Evolutionary conservation across 495 filamentous ascomycete genomes (phyloP), one percentile per base, ranked within the genome.

Genomic region (Aspergillus avenaceus): DNA sequence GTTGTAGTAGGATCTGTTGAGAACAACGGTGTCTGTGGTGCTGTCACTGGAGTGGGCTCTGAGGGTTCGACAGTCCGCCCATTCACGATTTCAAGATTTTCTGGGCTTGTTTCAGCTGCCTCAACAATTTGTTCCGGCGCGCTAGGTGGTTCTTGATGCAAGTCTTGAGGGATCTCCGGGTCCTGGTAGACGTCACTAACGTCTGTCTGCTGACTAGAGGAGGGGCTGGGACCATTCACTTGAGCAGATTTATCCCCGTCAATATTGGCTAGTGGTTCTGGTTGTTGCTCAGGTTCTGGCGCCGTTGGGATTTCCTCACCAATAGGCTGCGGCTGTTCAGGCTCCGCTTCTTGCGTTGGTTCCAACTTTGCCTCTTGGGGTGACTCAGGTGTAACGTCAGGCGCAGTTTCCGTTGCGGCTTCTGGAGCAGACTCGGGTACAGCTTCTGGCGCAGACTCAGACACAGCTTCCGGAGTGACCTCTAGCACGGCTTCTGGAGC

Each of bases 11-110:
- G 51, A n/a, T 22, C 34, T 21, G 44, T 19, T 23, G 49, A 41
- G 38, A 41, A 53, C 18, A 47, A 22, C 13, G 54, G 58, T 14
- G 54, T 53, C 43, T 61, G 58, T 21, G 58, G 58, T 51, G 54
- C 58, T 34, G 58, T 61, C 19, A 61, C 52, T 41, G 58, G 54
- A 26, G 52, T 43, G 53, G 46, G 53, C 37, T 62, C 50, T 18
- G 29, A 26, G 7, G 43, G 32, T 32, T 63, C 55, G 14, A 38
- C 45, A 27, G n/a, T 54, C 11, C 59, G 56, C 47, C 60, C 60
- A 5, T 55, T 41, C 22, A 43, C 38, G 26, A 27, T 19, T 12
- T 54, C 31, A 41, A 53, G 37, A 32, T 52, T n/a, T 26, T 50
- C 45, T 21, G 50, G 34, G 21, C 23, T 53, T 25, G n/a, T 45